These are phyloP conservation scores for Diplodia scrobiculata DNA, from an alignment of 2,329 filamentous ascomycete species.

Conservation along the genomic window DNA sequence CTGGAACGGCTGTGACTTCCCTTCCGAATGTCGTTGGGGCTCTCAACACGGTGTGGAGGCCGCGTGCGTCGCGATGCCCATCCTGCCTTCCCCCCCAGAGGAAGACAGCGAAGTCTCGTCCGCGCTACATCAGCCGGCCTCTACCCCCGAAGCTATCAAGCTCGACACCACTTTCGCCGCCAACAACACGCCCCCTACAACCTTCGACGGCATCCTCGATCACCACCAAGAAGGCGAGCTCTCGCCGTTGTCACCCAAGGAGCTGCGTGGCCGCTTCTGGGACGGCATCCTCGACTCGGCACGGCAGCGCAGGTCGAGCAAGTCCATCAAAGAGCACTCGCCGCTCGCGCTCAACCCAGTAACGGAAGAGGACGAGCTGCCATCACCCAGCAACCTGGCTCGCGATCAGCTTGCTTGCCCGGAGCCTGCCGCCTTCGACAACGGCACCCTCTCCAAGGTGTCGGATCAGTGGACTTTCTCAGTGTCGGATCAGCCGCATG, in stretches of 20 bases:
- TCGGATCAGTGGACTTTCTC: conserved; percentile 27
- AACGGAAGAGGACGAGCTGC: conserved; percentile 27
- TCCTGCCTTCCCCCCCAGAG: neutral
- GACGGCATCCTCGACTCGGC: conserved; percentile 36
- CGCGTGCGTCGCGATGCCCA: neutral
- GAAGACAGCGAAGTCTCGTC: neutral
- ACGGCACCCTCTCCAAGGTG: conserved; percentile 5
- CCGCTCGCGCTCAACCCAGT: conserved; percentile 32
- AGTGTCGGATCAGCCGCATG: neutral
- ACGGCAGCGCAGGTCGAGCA: conserved; percentile 33
- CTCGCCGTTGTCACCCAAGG: conserved; percentile 29
- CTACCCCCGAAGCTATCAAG: neutral
- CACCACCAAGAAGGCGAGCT: conserved; percentile 31
- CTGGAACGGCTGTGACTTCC: conserved; percentile 52
- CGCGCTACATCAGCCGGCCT: neutral
- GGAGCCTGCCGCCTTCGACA: too few species aligned
- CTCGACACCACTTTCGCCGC: neutral
- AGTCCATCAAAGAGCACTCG: conserved; percentile 17
- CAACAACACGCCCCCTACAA: conserved; percentile 18
- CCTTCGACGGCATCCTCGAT: conserved; percentile 33
- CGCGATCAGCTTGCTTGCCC: neutral
- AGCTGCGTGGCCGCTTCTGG: conserved; percentile 36
- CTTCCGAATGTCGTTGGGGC: conserved; percentile 50
- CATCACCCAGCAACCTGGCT: neutral
- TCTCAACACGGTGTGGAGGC: conserved; percentile 12